Conservation (phyloP, 805 yeast species). For the Saturnispora zaruensis region DNA sequence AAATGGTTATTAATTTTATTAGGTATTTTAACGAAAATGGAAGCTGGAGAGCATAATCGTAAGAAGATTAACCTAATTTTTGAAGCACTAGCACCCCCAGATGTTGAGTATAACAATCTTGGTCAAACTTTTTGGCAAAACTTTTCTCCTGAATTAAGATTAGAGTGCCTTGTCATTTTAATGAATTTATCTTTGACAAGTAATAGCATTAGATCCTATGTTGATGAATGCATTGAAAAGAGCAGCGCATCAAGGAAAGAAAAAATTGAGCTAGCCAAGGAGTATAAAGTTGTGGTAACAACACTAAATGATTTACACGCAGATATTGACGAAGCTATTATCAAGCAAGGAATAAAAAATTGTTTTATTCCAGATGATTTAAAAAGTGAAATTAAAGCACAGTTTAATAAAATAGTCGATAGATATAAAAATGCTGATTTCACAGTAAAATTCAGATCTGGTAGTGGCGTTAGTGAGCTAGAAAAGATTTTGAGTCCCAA, state of each 20-base stretch:
- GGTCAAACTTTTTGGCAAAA: constrained; percentile 6
- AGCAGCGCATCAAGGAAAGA: constrained; percentile 55
- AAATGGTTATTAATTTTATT: constrained; percentile 74
- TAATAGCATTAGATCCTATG: constrained; percentile 46
- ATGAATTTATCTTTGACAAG: constrained; percentile 56
- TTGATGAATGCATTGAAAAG: constrained; percentile 63
- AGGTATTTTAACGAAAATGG: constrained; percentile 59
- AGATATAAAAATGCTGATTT: constrained; percentile 14
- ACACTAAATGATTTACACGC: constrained; percentile 29
- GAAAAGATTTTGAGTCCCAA: constrained; percentile 33
- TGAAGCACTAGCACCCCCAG: constrained; percentile 49
- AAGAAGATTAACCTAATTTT: constrained; percentile 43
- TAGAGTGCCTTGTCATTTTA: constrained; percentile 41
- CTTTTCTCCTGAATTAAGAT: not conserved
- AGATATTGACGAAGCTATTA: constrained; percentile 18
- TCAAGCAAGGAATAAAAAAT: constrained; percentile 13
- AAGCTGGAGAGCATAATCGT: constrained; percentile 47
- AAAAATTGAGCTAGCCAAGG: constrained; percentile 56
- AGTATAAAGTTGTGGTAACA: constrained; percentile 40
- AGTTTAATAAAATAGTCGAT: constrained; percentile 6
- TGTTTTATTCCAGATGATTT: constrained; percentile 1
- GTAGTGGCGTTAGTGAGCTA: constrained; percentile 27
- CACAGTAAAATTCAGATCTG: constrained; percentile 10
- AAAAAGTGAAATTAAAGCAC: constrained; percentile 12
- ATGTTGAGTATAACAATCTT: constrained; percentile 18